Base-by-base conservation (phyloP, 2,329 filamentous ascomycete species). In the Fusarium papillatum region DNA sequence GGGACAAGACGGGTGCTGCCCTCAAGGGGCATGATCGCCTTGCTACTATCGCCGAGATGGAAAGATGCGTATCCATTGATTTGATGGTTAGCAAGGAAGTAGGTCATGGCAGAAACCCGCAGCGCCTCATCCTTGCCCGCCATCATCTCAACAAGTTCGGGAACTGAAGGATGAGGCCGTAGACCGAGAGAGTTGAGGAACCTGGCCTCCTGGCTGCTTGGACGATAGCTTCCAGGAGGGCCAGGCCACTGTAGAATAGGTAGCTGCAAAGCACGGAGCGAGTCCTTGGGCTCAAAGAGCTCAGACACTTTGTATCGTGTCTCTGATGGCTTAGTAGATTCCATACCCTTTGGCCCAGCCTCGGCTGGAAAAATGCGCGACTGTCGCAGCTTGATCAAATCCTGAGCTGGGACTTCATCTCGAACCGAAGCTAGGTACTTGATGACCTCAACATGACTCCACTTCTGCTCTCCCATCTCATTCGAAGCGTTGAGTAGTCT, bases 391-490 rank as follows among this genome's bases (percentile, higher is more conserved):
- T 93, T 94, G 75, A 91, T 92, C 66, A 98, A 90, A 82, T 99
- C 97, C 62, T 93, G 93, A 13, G 86, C 84, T 0, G 97, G 97
- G 71, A 99, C 98, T 78, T 99, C 97, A 64, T 94, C 91, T 71
- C 91, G 92, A 34, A 99, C 97, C 11, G 96, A 98, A 14, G 96
- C 92, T 53, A 99, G 90, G 79, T 99, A 99, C 79, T 95, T 96
- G 83, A 99, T 95, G 31, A 99, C 88, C 82, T 99, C 96, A 72
- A 98, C 92, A 81, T 98, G 96, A 69, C 95, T 98, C 95, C 95
- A 98, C 82, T 93, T 92, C 71, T 89, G 89, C 31, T 89, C 89
- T n/a, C 87, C 86, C 13, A 83, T 83, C 17, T 88, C 86, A 1
- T 86, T 80, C 0, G 91, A 87, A 19, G 90, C 88, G 64, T 90